Evolutionary conservation across 768 basidiomycete genomes (phyloP), one percentile per base, ranked within the genome.

Genomic region (Rhizopogon rudus): DNA sequence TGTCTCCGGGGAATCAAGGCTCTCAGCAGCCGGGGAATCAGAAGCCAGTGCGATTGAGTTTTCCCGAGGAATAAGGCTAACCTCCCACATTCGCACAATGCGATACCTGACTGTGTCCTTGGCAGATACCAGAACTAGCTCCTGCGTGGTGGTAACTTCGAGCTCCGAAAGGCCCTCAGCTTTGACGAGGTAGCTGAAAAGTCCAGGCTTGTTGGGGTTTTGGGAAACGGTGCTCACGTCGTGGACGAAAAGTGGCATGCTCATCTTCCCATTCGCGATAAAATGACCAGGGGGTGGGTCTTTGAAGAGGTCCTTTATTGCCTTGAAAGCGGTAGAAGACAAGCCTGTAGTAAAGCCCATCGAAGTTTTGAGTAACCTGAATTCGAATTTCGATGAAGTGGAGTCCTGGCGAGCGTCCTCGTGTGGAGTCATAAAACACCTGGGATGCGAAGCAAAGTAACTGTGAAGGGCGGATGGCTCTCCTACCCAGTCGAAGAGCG

Each of bases 191-290:
- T 67, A 68, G 54, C 20, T 52, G 53, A 63, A 55, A 6, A 9
- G 2, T 29, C 40, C 14, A 25, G 25, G 25, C 16, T 48, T 37
- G 9, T 3, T 48, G 28, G 46, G n/a, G 6, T 35, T 53, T 16
- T 17, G 46, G 13, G 35, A 2, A 22, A 48, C 31, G 20, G 46
- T 48, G 20, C 2, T 33, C 13, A 48, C 58, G 45, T 59, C 63
- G 14, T 37, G 59, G 14, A 56, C 48, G 48, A 58, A 52, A 12
- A 53, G 35, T 14, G 43, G 52, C 52, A 53, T 53, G 1, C 44
- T 68, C 66, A 68, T 68, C 55, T 61, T 53, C 22, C 65, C 65
- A 20, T 66, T 68, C 13, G 65, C 65, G 39, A 66, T 68, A 25
- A 66, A 66, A 51, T 67, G 65, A 25, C 64, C 66, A 4, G 65